Evolutionary conservation across 2,329 filamentous ascomycete species (phyloP).

Genomic region (Zasmidium cellare): DNA sequence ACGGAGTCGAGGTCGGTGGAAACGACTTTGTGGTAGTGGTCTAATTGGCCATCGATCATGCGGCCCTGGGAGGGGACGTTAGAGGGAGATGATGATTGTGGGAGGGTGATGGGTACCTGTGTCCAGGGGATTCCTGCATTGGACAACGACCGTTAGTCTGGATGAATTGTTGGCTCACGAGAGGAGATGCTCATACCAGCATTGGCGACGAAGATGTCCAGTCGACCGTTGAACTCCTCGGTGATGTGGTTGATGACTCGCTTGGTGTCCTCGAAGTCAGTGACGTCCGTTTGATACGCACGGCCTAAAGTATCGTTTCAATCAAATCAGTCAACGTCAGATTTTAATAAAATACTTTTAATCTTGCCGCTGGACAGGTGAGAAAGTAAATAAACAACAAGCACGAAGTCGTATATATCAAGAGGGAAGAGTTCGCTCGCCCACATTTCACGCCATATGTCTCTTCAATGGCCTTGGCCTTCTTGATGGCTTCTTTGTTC

Average conservation of each 20-base stretch:
- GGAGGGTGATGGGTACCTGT: no score
- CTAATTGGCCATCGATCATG: conserved; percentile 64
- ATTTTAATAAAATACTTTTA: background rate
- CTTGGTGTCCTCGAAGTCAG: conserved; percentile 56
- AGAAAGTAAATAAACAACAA: background rate
- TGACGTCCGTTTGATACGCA: conserved; percentile 63
- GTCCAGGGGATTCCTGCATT: conserved; percentile 63
- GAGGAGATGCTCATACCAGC: conserved; percentile 68
- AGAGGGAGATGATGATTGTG: no score
- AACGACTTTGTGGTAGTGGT: conserved; percentile 67
- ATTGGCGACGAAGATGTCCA: conserved; percentile 78
- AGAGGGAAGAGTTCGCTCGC: conserved; percentile 32
- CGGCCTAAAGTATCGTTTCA: conserved; percentile 37
- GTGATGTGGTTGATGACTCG: conserved; percentile 59
- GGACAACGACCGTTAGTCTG: no score
- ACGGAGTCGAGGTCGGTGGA: conserved; percentile 64
- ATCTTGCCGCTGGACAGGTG: background rate
- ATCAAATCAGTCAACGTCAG: conserved; percentile 28
- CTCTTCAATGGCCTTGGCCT: conserved; percentile 34
- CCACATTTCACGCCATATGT: conserved; percentile 36
- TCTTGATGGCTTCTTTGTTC: conserved; percentile 36
- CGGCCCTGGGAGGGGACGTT: conserved; percentile 50
- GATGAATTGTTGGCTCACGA: no score
- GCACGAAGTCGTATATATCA: conserved; percentile 43
- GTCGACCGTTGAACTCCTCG: conserved; percentile 66